These are phyloP conservation scores for Phialocephala subalpina DNA, from an alignment of 2,329 filamentous ascomycete genomes.

Conservation along the genomic window DNA sequence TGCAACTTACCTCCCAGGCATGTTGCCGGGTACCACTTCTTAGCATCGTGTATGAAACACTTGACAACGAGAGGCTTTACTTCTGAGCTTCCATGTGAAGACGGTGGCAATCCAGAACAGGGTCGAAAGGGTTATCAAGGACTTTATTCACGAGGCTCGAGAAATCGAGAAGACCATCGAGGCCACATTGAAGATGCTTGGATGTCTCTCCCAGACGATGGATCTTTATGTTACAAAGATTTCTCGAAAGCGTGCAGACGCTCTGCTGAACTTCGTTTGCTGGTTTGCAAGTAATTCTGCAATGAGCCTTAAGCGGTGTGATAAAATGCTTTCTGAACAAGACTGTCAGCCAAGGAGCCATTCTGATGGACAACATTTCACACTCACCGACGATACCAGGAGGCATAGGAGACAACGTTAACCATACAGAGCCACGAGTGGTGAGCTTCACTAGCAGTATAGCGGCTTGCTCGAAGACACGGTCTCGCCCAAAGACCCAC, in stretches of 20 bases:
- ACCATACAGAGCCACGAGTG: no score
- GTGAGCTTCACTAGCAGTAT: no score
- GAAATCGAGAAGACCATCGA: no score
- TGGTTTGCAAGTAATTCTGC: no score
- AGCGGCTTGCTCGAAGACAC: no score
- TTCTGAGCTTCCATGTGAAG: neutral
- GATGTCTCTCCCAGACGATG: no score
- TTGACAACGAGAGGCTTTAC: no score
- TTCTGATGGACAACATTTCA: neutral
- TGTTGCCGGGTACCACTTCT: no score
- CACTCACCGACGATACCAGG: neutral
- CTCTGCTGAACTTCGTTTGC: neutral
- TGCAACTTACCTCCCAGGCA: no score
- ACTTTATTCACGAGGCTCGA: neutral
- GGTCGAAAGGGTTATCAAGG: neutral
- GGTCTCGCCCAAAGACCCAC: neutral
- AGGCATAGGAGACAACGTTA: neutral
- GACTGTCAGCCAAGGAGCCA: neutral
- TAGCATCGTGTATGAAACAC: no score
- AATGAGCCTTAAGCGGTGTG: neutral
- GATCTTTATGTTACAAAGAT: neutral
- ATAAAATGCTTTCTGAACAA: neutral
- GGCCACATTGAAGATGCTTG: no score
- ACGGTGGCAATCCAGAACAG: neutral
- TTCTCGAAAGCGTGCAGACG: neutral